Conservation (phyloP, 805 yeast genomes). For the Candida saitoana region DNA sequence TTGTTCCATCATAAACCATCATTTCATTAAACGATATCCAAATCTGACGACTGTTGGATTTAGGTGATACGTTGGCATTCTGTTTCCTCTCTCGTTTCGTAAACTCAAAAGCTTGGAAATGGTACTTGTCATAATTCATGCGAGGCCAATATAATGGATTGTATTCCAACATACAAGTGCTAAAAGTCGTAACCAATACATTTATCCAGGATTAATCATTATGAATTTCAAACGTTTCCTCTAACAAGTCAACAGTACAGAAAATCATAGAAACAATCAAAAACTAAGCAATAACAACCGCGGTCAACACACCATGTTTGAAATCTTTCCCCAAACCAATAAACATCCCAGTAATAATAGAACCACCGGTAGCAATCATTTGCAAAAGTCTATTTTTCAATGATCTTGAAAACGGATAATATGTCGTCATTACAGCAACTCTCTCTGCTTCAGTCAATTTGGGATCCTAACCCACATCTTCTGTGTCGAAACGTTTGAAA, state of each 20-base stretch:
- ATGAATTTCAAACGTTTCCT: constrained; percentile 47
- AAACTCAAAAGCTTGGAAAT: constrained; percentile 27
- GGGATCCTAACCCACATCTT: constrained; percentile 40
- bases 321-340: constrained; percentile 68
- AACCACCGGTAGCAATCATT: constrained; percentile 82
- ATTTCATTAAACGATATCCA: constrained; percentile 33
- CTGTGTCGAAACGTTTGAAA: constrained; percentile 31
- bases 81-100: constrained; percentile 7
- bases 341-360: constrained; percentile 80
- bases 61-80: constrained; percentile 11
- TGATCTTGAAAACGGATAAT: constrained; percentile 47
- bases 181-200: constrained; percentile 52
- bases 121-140: constrained; percentile 24
- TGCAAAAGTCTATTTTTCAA: constrained; percentile 65
- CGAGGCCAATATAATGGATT: constrained; percentile 31
- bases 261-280: constrained; percentile 57
- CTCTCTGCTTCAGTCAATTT: constrained; percentile 22
- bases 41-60: constrained; percentile 13
- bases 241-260: constrained; percentile 51
- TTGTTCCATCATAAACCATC: constrained; percentile 37
- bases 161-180: constrained; percentile 40
- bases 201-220: constrained; percentile 58
- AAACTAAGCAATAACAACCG: constrained; percentile 55
- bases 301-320: constrained; percentile 66
- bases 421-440: constrained; percentile 39